Evolutionary conservation across 164 flowering plant species (phyloP), one percentile per base, ranked within the genome.

Genomic region (Paratinospora sagittata): DNA sequence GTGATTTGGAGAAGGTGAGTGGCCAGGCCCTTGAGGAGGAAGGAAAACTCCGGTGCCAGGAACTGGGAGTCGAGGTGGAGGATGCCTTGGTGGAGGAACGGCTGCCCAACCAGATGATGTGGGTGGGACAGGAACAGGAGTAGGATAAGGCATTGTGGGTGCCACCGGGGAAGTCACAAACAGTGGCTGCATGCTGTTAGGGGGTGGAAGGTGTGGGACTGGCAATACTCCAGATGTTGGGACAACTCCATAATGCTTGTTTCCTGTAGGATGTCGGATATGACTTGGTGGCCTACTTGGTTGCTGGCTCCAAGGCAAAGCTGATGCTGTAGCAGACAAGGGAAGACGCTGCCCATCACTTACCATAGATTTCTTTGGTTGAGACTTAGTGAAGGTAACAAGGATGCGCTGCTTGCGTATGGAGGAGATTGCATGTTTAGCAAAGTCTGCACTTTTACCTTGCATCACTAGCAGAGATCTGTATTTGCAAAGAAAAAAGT

Each of bases 31-130:
- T 37, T 86, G 79, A 12, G 97, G 92, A 75, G 97, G 97, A 73
- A 93, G 87, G 82, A 93, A 93, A 68, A 93, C 98, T 73, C 98
- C 98, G 3, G 98, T 93, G 67, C 98, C 98, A 41, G 95, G 95
- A 17, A 84, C 77, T 47, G 83, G 91, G 43, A 84, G 66, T 60
- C 91, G 81, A 75, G 93, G 87, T 21, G 89, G 77, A 65, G 88
- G 83, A 70, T 86, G 93, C 77, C 89, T 79, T 3, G 88, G 83
- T 45, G 84, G 81, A 41, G 86, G 76, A 60, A 74, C 80, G 27
- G 84, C 80, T 27, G 88, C 72, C 94, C 96, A 92, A 26, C 86
- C 86, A 26, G 82, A 68, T 19, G 96, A 77, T 62, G 82, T 75
- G 52, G 88, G 81, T 26, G 89, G 86, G 37, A 88, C 80, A 23